Percentiles rank a stretch among this genome's conserved stretches.
These are phyloP conservation scores for Chalciporus sphaerocephalus DNA, from an alignment of 768 basidiomycete species.

Conservation along the genomic window DNA sequence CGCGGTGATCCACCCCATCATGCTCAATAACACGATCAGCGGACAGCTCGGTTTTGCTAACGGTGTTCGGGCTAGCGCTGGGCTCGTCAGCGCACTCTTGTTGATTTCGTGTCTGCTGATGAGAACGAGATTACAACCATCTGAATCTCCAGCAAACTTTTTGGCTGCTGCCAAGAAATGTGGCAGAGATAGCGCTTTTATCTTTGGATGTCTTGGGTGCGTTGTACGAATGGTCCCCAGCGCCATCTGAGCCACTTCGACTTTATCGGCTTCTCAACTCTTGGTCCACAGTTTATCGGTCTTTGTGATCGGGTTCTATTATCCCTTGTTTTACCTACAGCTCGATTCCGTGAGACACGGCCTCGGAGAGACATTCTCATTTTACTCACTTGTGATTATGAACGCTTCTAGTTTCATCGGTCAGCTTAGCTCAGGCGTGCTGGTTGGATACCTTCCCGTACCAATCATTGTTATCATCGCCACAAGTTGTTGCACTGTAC, in stretches of 20 bases:
- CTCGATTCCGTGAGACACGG: constrained; percentile 48
- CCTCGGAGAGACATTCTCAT: constrained; percentile 45
- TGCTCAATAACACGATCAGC: constrained; percentile 49
- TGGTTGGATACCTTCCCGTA: constrained; percentile 41
- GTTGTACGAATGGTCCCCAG: background rate
- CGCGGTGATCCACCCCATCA: constrained; percentile 57
- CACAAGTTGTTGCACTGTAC: constrained; percentile 34
- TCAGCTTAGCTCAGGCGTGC: constrained; percentile 45
- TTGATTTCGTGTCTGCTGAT: constrained; percentile 39
- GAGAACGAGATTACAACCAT: constrained; percentile 37
- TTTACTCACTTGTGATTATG: constrained; percentile 56
- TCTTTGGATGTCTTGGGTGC: constrained; percentile 28
- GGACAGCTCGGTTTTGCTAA: constrained; percentile 44
- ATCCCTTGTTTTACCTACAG: constrained; percentile 59
- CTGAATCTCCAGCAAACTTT: constrained; percentile 23
- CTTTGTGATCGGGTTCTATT: constrained; percentile 43
- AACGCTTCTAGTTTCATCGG: constrained; percentile 54
- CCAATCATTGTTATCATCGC: constrained; percentile 36
- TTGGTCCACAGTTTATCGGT: constrained; percentile 20
- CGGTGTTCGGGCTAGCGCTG: constrained; percentile 41
- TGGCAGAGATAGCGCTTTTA: constrained; percentile 22
- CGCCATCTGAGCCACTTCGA: background rate
- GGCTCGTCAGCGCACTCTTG: constrained; percentile 36
- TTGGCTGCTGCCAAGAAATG: constrained; percentile 20
- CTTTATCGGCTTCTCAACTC: background rate